These are phyloP conservation scores for Boletus eberwhitei DNA, from an alignment of 768 basidiomycete species.

Conservation along the genomic window DNA sequence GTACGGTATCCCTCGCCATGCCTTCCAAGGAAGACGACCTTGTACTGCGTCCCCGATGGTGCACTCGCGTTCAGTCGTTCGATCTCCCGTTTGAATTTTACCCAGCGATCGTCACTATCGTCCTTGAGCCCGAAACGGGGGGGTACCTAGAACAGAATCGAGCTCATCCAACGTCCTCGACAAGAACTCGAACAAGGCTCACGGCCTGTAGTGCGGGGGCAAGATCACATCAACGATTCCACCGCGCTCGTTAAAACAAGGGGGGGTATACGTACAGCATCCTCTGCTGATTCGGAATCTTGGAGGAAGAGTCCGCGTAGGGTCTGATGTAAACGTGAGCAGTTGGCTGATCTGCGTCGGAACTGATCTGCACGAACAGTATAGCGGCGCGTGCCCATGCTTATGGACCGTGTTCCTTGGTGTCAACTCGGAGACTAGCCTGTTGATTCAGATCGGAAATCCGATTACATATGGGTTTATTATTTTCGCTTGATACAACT, in stretches of 20 bases:
- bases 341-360: neutral
- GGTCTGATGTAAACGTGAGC: conserved; percentile 1
- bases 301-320: conserved; percentile 18
- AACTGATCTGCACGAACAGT: conserved; percentile 10
- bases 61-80: conserved; percentile 43
- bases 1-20: conserved; percentile 75
- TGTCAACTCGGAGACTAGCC: too few relatives aligned
- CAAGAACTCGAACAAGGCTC: neutral
- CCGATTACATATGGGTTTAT: neutral
- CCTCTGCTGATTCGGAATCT: conserved; percentile 12
- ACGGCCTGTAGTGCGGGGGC: conserved; percentile 9
- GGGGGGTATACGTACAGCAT: conserved; percentile 6
- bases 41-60: conserved; percentile 43
- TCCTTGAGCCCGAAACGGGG: conserved; percentile 60
- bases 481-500: too few relatives aligned
- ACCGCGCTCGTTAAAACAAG: too few relatives aligned
- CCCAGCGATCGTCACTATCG: conserved; percentile 49
- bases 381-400: conserved; percentile 15
- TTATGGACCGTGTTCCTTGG: neutral
- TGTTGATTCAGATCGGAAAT: neutral
- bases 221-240: neutral
- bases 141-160: conserved; percentile 41
- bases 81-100: conserved; percentile 39
- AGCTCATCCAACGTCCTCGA: neutral
- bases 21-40: conserved; percentile 61